phyloP scores from a whole-genome alignment of 2,329 filamentous ascomycete genomes.

The Tolypocladium cylindrosporum region DNA sequence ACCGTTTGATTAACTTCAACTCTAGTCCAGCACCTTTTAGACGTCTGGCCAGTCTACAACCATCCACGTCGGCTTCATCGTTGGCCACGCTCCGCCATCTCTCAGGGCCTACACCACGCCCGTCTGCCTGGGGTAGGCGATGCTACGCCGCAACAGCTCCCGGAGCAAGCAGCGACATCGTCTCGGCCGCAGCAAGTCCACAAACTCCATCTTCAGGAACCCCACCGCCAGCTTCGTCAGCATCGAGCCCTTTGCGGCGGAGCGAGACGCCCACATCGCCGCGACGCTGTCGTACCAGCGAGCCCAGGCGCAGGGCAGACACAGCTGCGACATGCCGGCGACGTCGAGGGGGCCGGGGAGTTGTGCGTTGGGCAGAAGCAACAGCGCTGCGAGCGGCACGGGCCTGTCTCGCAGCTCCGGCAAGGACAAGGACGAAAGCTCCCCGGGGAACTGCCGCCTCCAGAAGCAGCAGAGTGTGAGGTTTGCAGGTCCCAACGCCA shows the following conservation, averaged over 20 bases:
- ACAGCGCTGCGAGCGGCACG: constrained; percentile 10
- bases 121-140: constrained; percentile 12
- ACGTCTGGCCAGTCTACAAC: constrained; percentile 2
- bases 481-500: constrained; percentile 31
- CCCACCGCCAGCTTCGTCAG: constrained; percentile 33
- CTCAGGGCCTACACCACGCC: not conserved
- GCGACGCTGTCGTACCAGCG: constrained; percentile 50
- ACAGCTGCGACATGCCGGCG: constrained; percentile 6
- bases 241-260: constrained; percentile 37
- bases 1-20: constrained; percentile 1
- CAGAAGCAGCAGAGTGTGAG: constrained; percentile 45
- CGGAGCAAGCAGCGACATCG: constrained; percentile 28
- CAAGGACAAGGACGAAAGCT: constrained; percentile 10
- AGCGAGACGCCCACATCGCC: constrained; percentile 52
- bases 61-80: not conserved
- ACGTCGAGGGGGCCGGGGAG: not conserved
- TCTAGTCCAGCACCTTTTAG: constrained; percentile 1
- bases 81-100: not conserved
- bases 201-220: constrained; percentile 30
- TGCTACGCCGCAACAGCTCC: constrained; percentile 40
- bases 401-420: constrained; percentile 7
- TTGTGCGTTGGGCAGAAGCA: constrained; percentile 8
- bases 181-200: constrained; percentile 43
- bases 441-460: constrained; percentile 12
- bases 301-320: constrained; percentile 35